phyloP scores from a whole-genome alignment of 768 basidiomycete species.

The Cystofilobasidium ferigula region DNA sequence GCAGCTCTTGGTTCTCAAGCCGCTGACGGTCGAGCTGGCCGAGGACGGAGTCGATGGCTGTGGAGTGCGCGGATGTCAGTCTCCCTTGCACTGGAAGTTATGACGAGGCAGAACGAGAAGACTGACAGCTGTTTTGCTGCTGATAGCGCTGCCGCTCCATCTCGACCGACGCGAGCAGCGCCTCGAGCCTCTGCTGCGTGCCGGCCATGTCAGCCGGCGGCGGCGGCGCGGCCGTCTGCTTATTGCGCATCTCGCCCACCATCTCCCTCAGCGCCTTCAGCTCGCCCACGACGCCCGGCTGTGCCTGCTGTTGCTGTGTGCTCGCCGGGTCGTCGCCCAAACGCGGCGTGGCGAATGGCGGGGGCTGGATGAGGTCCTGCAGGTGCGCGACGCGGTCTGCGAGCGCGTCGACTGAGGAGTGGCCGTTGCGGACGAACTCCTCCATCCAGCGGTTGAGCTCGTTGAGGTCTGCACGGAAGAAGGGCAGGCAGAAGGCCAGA shows the following conservation, averaged over 20 bases:
- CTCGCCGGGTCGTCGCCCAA: background rate
- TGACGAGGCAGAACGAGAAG: background rate
- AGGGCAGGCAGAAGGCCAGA: background rate
- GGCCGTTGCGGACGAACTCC: constrained; percentile 47
- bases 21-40: constrained; percentile 55
- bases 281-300: constrained; percentile 6
- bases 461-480: constrained; percentile 13
- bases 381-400: constrained; percentile 18
- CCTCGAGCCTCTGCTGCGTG: constrained; percentile 31
- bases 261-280: constrained; percentile 54
- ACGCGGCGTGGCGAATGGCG: constrained; percentile 12
- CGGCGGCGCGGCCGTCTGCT: constrained; percentile 43
- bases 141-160: constrained; percentile 35
- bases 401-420: constrained; percentile 15
- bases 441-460: constrained; percentile 59
- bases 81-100: background rate
- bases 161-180: constrained; percentile 34
- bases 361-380: constrained; percentile 18
- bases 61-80: background rate
- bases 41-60: constrained; percentile 35
- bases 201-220: constrained; percentile 34
- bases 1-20: constrained; percentile 59
- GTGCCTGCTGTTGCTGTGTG: too few species aligned
- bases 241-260: constrained; percentile 41
- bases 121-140: constrained; percentile 32